Evolutionary conservation across 2,329 filamentous ascomycete species (phyloP), one percentile per base, ranked within the genome.

Genomic region (Hymenoscyphus albidus): DNA sequence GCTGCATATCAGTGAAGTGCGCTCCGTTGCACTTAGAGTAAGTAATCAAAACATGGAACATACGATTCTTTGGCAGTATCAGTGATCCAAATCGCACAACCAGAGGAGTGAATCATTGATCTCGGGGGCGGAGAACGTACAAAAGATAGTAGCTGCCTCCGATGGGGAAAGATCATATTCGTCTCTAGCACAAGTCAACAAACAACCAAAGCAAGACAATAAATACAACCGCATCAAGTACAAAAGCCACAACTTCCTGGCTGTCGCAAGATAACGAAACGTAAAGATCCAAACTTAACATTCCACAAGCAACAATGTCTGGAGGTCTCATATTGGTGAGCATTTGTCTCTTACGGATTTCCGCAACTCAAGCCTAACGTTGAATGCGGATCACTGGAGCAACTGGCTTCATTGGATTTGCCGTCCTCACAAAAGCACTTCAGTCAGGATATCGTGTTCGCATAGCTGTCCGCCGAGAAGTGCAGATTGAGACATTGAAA

Each of bases 401-500:
- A 2, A 66, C 68, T 18, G 68, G 68, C 18, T 66, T 68, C 42
- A 51, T 69, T n/a, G 68, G 68, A 3, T 69, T 69, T 39, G 59
- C 59, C 16, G 60, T 62, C 57, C 62, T 69, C 22, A 27, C 61
- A 12, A 42, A 63, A 16, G 61, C 66, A 18, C 64, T 68, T 48
- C 35, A 64, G 62, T 35, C 64, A 14, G 66, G 64, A 22, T 68
- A 63, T 42, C 59, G 35, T 35, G 62, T 65, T 18, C 65, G 67
- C 13, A 58, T 64, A 12, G 58, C 65, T 18, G 59, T 69, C 32
- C 67, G 64, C 27, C 60, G 59, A n/a, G 66, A 62, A 57, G 58
- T 16, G 7, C 44, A 58, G 22, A 59, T 59, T 16, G 51, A 62
- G 27, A 16, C 22, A 18, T 27, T 65, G n/a, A 65, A 63, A 39